These are phyloP conservation scores for Oryza nivara DNA, from an alignment of 176 grass and related monocot species.

Conservation along the genomic window DNA sequence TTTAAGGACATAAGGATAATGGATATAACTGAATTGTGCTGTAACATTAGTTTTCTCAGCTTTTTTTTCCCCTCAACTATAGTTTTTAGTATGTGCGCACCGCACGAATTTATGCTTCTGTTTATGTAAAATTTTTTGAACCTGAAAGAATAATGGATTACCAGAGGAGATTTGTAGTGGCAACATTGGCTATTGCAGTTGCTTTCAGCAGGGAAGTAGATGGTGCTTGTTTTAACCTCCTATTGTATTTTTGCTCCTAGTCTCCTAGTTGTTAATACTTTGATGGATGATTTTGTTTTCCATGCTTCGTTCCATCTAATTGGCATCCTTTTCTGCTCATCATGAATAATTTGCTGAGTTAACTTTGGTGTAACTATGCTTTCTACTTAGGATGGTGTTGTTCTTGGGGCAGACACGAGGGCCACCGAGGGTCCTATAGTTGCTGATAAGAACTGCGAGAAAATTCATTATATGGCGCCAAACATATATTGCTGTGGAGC, in stretches of 20 bases:
- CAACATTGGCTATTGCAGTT: no score
- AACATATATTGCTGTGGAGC: conserved; percentile 97
- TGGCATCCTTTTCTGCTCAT: background rate
- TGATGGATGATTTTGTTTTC: background rate
- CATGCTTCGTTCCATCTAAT: background rate
- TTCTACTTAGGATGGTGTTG: conserved; percentile 83
- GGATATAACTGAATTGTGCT: background rate
- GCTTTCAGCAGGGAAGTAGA: no score
- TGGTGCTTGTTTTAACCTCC: background rate
- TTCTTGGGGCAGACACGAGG: conserved; percentile 93
- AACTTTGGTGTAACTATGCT: conserved; percentile 24
- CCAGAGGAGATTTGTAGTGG: background rate
- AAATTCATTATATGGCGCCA: conserved; percentile 90
- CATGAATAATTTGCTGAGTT: conserved; percentile 10
- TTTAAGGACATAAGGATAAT: no score
- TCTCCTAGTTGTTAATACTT: background rate
- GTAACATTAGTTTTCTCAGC: background rate
- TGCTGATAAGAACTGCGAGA: conserved; percentile 96
- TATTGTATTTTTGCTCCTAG: conserved; percentile 3
- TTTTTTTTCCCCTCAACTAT: background rate
- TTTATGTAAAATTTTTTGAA: no score
- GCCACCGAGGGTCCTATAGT: conserved; percentile 96
- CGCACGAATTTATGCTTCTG: no score
- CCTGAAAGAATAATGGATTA: background rate
- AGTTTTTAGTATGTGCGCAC: no score